Base-by-base conservation (phyloP, 495 filamentous ascomycete species). In the Xylaria palmicola region DNA sequence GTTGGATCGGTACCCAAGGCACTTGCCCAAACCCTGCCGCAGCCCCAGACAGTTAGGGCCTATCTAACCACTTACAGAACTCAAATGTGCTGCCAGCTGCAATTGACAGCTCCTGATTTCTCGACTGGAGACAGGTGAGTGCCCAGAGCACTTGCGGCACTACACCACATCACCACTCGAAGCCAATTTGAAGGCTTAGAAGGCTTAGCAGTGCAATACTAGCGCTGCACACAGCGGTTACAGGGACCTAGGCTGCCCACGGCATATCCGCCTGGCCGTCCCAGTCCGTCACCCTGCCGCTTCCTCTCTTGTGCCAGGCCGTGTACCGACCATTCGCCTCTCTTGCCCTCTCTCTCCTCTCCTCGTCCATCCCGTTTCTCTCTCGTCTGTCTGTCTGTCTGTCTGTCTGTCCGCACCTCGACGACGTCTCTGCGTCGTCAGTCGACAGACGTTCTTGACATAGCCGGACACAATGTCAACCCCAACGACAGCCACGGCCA, bases 401-500 rank as follows among this genome's bases (percentile, higher is more conserved):
- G 27, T 48, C 36, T 40, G 32, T 41, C 40, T 37, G 20, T 27
- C 40, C 57, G 37, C 34, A 40, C 37, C 17, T 54, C 55, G 37
- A 49, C 57, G 36, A 48, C 57, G 22, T 3, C 50, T 43, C 37
- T 10, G 29, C 27, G 60, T 63, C 44, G 19, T 54, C 27, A 19
- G 22, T 29, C 19, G 49, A 45, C 53, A 24, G 39, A 34, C 39
- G 10, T 29, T 55, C 37, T 29, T 12, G 4, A 6, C 40, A 9
- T 45, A 36, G 34, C 10, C 15, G 24, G 7, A 37, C 66, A 70
- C 68, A 69, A 95, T 95, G 91, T 93, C 91, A 78, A 92, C 90
- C 17, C 90, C 90, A 45, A 92, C 90, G 48, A 91, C 88, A 48
- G 89, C 88, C 47, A 90, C 88, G 62, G 87, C 89, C 63, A 90